Conservation (phyloP, 768 basidiomycete genomes). For the Leccinum boreale region DNA sequence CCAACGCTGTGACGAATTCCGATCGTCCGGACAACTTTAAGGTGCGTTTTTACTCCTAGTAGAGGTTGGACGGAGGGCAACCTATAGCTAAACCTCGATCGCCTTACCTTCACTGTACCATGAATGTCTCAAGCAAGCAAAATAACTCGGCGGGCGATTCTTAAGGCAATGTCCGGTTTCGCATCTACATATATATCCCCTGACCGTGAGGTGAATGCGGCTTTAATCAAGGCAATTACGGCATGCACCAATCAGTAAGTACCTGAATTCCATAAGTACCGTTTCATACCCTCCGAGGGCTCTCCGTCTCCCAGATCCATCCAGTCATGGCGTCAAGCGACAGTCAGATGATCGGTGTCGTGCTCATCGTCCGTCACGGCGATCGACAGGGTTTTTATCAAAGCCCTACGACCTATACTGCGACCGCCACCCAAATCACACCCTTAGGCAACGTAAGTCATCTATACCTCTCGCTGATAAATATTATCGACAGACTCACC, state of each 20-base stretch:
- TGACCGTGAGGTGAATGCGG: neutral
- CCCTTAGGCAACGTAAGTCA: conserved; percentile 61
- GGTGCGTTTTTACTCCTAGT: neutral
- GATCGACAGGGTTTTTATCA: conserved; percentile 69
- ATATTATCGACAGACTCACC: neutral
- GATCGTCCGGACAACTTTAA: neutral
- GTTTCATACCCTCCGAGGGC: neutral
- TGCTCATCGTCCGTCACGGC: conserved; percentile 57
- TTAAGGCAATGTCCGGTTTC: neutral
- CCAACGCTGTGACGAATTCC: neutral
- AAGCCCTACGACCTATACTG: conserved; percentile 52
- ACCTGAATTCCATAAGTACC: too few species aligned
- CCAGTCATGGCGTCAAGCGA: conserved; percentile 15
- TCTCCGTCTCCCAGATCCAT: neutral
- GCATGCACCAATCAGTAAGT: neutral
- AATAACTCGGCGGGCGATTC: neutral
- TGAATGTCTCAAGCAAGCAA: neutral
- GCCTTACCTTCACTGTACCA: neutral
- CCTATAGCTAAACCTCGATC: neutral
- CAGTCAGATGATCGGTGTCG: conserved; percentile 47
- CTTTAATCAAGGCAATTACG: neutral
- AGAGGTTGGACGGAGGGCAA: neutral
- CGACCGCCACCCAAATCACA: conserved; percentile 57
- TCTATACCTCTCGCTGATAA: neutral
- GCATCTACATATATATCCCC: too few species aligned